These are phyloP conservation scores for Gnaphalium uliginosum DNA, from an alignment of 129 eudicot species.

Conservation along the genomic window DNA sequence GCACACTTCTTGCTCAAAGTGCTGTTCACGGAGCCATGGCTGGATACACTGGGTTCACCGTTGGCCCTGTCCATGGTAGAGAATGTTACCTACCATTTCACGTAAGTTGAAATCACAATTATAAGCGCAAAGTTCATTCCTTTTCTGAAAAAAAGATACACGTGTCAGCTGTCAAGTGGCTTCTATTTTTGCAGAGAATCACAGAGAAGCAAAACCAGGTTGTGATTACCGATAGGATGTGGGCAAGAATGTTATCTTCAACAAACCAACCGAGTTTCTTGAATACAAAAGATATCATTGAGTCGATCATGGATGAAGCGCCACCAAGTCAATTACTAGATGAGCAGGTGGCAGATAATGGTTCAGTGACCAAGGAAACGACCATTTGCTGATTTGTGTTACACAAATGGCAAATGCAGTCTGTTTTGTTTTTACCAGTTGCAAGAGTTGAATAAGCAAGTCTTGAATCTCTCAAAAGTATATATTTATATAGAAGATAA, in stretches of 20 bases:
- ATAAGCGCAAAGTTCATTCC: not conserved
- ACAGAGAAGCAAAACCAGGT: constrained; percentile 75
- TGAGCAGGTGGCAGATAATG: constrained; percentile 29
- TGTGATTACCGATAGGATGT: constrained; percentile 93
- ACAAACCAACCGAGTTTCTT: constrained; percentile 91
- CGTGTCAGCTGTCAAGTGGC: not conserved
- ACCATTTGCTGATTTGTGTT: constrained; percentile 23
- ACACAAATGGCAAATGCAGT: not conserved
- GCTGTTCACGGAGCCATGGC: constrained; percentile 99
- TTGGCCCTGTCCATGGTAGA: constrained; percentile 82
- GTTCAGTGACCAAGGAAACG: constrained; percentile 28
- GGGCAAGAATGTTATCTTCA: constrained; percentile 91
- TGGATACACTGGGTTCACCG: constrained; percentile 88
- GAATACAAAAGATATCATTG: constrained; percentile 31
- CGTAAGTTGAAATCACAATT: constrained; percentile 49
- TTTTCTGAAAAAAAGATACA: not conserved
- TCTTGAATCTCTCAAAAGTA: constrained; percentile 13
- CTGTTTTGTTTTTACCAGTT: not conserved
- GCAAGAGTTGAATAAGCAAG: constrained; percentile 21
- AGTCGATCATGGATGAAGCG: constrained; percentile 40
- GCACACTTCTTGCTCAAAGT: constrained; percentile 98
- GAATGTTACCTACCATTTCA: constrained; percentile 80
- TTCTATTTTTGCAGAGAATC: constrained; percentile 54
- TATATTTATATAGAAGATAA: constrained; percentile 4
- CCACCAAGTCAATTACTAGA: constrained; percentile 33